Evolutionary conservation across 1,139 yeast genomes (phyloP), one percentile per base, ranked within the genome.

Genomic region (Blastobotrys raffinosifermentans): DNA sequence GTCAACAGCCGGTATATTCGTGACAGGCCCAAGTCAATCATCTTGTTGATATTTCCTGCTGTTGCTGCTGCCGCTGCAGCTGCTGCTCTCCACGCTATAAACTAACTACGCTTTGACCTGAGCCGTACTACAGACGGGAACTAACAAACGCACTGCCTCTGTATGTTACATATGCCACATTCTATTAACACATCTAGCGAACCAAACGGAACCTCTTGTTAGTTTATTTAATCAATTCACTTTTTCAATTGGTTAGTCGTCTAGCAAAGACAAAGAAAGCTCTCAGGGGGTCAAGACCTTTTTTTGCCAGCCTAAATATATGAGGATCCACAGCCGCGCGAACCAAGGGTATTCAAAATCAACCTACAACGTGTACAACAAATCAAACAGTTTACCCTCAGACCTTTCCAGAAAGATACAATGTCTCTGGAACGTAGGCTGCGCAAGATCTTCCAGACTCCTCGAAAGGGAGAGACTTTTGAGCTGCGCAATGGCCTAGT

Each of bases 401-500:
- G 9, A 19, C 21, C 21, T 9, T 9, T 9, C 21, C 21, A 19
- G 9, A 19, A 7, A 19, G 21, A 6, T 19, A 19, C 21, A 26
- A 31, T 51, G 53, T 51, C 55, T 10, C 35, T 51, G 32, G 80
- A 75, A 52, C 62, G 67, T 46, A 63, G 72, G 46, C 63, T 76
- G 44, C 65, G 77, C 37, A 70, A 69, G 58, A 69, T 75, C 46
- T 74, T 76, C 53, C 73, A 72, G 46, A 61, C 72, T n/a, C 80
- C 80, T n/a, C 64, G 67, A 27, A 75, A 75, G 54, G 78, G 78
- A 36, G 98, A 91, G 61, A 78, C 95, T 19, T 85, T 75, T 53
- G 98, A 91, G 63, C 73, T 91, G 55, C 77, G 87, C 50, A 77
- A 77, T 31, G 97, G 97, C 1, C 72, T 93, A 41, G 97, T 91